Evolutionary conservation across 257 asterid genomes (phyloP).

Genomic region (Nemophila menziesii): DNA sequence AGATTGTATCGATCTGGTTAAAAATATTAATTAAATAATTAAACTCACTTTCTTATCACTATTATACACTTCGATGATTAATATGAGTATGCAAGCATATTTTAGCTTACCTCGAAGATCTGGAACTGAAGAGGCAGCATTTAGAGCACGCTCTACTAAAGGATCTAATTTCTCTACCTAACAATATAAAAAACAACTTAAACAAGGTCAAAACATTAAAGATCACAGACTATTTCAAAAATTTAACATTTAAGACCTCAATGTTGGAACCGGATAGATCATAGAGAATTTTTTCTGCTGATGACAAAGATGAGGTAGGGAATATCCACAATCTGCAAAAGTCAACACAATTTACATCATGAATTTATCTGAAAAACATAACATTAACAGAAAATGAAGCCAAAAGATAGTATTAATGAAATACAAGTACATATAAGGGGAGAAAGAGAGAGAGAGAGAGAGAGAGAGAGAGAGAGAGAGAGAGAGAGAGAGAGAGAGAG

Average conservation of each 20-base stretch:
- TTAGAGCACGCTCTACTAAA: constrained; percentile 76
- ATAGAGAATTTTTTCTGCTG: constrained; percentile 55
- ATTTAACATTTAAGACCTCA: constrained; percentile 37
- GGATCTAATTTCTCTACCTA: constrained; percentile 92
- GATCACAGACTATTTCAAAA: neutral
- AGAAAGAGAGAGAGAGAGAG: too few relatives aligned
- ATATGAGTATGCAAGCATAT: constrained; percentile 1
- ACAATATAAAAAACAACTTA: constrained; percentile 10
- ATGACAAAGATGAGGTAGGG: constrained; percentile 55
- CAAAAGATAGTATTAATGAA: neutral
- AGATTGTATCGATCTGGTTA: constrained; percentile 47
- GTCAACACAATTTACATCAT: neutral
- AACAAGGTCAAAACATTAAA: neutral
- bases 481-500: constrained; percentile 8
- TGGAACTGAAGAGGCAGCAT: constrained; percentile 60
- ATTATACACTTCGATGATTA: neutral
- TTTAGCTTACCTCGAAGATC: constrained; percentile 65
- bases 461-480: constrained; percentile 5
- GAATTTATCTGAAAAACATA: neutral
- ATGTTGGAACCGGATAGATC: constrained; percentile 39
- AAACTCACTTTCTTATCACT: constrained; percentile 14
- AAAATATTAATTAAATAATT: constrained; percentile 13
- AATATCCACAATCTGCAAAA: constrained; percentile 81
- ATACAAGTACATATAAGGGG: too few relatives aligned
- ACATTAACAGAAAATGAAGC: neutral